Evolutionary conservation across 2,329 filamentous ascomycete species (phyloP).

Genomic region (Penicillium decumbens): DNA sequence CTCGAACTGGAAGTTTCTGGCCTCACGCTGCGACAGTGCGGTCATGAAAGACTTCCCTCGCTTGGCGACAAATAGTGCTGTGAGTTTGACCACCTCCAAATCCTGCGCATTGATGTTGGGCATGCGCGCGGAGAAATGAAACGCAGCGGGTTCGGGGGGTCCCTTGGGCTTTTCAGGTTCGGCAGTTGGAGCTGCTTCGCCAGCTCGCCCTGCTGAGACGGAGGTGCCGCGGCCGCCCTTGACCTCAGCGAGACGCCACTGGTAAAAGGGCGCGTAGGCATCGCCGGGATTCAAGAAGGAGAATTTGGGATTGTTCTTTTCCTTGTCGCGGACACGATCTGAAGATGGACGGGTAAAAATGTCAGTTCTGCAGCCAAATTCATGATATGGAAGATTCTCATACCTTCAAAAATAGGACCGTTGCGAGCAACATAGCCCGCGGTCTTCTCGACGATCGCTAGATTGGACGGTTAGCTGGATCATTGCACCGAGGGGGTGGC

Average conservation of each 20-base stretch:
- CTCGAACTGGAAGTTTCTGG: conserved; percentile 89
- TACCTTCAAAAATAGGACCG: conserved; percentile 63
- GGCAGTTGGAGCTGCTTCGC: conserved; percentile 54
- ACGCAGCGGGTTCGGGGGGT: conserved; percentile 78
- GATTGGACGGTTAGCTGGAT: conserved; percentile 23
- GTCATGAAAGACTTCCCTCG: conserved; percentile 92
- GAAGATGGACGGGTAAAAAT: neutral
- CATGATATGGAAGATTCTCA: neutral
- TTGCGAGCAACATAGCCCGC: conserved; percentile 80
- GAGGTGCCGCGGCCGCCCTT: conserved; percentile 75
- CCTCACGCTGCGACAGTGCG: conserved; percentile 78
- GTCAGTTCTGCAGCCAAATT: neutral
- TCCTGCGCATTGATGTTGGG: conserved; percentile 95
- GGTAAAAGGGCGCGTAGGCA: conserved; percentile 81
- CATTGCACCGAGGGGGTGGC: neutral
- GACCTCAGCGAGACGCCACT: conserved; percentile 86
- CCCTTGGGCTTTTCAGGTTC: conserved; percentile 67
- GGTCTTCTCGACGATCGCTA: conserved; percentile 80
- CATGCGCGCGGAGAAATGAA: conserved; percentile 92
- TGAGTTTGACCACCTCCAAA: conserved; percentile 67
- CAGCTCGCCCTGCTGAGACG: conserved; percentile 68
- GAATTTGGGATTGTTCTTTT: conserved; percentile 81
- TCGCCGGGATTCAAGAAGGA: conserved; percentile 77
- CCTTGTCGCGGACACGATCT: conserved; percentile 79
- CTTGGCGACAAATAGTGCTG: conserved; percentile 86